Conservation (phyloP, 352 stramenopile species). For the Blastocystis hominis region DNA sequence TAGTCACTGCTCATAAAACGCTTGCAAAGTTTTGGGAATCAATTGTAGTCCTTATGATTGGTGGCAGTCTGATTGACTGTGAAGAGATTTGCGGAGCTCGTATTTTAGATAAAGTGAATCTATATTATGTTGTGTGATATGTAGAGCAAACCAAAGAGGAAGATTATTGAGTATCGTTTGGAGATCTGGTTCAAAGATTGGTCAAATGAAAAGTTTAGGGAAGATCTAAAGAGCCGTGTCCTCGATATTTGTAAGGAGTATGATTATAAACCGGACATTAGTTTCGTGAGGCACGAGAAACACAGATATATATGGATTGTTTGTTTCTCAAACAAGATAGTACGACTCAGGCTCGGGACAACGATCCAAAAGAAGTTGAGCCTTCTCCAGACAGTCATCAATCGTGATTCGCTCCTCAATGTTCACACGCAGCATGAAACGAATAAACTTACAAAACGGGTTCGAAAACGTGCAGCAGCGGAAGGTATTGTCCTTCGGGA, state of each 20-base stretch:
- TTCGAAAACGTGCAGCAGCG: constrained; percentile 52
- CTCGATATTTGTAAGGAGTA: neutral
- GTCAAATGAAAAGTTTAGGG: constrained; percentile 57
- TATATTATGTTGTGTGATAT: neutral
- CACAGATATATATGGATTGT: neutral
- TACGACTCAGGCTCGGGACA: neutral
- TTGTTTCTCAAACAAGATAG: neutral
- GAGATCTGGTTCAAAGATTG: constrained; percentile 60
- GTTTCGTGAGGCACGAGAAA: neutral
- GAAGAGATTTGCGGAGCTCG: constrained; percentile 79
- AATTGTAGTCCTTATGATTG: constrained; percentile 76
- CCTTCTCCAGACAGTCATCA: constrained; percentile 55
- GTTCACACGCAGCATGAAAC: constrained; percentile 38
- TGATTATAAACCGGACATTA: neutral
- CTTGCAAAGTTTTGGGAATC: constrained; percentile 78
- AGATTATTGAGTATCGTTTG: constrained; percentile 59
- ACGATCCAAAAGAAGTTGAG: constrained; percentile 7
- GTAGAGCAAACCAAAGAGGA: constrained; percentile 54
- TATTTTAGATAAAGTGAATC: constrained; percentile 75
- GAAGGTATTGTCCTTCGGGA: constrained; percentile 48
- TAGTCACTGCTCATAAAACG: constrained; percentile 69
- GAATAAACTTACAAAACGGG: constrained; percentile 57
- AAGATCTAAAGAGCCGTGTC: constrained; percentile 55
- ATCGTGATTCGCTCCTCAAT: constrained; percentile 50
- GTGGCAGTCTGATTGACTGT: constrained; percentile 73